phyloP scores from a whole-genome alignment of 2,329 filamentous ascomycete genomes.

The Fusarium palustre region DNA sequence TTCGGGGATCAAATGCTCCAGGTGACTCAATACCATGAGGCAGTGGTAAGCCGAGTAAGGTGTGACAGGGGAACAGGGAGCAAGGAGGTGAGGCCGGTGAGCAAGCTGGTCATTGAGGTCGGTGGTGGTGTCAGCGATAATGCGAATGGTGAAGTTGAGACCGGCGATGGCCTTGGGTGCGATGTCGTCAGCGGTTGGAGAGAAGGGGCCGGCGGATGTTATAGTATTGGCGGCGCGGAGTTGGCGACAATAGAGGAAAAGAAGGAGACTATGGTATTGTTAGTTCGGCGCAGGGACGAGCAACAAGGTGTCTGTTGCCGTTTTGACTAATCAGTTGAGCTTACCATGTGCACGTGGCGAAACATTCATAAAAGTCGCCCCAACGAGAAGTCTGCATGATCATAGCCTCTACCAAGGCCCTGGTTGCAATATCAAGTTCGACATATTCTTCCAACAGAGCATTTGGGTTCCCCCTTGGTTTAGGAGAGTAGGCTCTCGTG shows the following conservation, averaged over 20 bases:
- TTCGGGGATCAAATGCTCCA: constrained; percentile 51
- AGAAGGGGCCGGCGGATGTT: constrained; percentile 33
- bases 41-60: constrained; percentile 53
- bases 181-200: constrained; percentile 44
- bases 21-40: constrained; percentile 50
- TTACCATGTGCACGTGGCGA: constrained; percentile 52
- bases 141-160: constrained; percentile 53
- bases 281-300: background rate
- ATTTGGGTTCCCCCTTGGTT: constrained; percentile 28
- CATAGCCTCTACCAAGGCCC: constrained; percentile 51
- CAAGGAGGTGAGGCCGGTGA: constrained; percentile 49
- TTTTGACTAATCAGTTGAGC: constrained; percentile 13
- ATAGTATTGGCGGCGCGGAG: constrained; percentile 46
- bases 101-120: constrained; percentile 52
- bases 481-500: constrained; percentile 47
- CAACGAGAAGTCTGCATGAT: constrained; percentile 50
- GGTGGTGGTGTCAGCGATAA: constrained; percentile 52
- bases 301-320: background rate
- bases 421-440: constrained; percentile 50
- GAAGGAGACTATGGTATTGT: constrained; percentile 46
- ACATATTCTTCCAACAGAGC: constrained; percentile 47
- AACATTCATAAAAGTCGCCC: constrained; percentile 53
- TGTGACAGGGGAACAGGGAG: constrained; percentile 51
- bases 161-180: constrained; percentile 52
- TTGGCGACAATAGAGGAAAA: constrained; percentile 52